Conservation (phyloP, 2,329 filamentous ascomycete species). For the Alternaria ethzedia region DNA sequence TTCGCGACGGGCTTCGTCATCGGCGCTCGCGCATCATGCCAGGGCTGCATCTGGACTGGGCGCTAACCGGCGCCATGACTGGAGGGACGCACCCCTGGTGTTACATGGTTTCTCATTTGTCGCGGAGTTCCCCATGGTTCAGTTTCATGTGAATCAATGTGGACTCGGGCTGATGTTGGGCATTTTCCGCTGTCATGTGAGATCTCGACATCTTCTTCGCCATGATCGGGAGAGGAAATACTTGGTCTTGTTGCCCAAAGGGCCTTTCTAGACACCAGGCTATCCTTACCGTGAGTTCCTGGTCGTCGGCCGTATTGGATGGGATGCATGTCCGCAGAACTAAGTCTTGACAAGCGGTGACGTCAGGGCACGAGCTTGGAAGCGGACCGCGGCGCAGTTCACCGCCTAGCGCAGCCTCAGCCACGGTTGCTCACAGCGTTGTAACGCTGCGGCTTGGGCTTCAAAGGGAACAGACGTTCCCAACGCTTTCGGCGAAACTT, state of each 20-base stretch:
- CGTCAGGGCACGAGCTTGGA: slow-evolving; percentile 21
- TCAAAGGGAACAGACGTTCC: background rate
- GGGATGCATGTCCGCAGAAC: slow-evolving; percentile 15
- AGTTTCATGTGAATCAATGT: slow-evolving; percentile 1
- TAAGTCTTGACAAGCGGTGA: slow-evolving; percentile 16
- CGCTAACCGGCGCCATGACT: slow-evolving; percentile 17
- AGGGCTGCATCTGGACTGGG: slow-evolving; percentile 15
- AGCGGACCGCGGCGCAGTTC: slow-evolving; percentile 4
- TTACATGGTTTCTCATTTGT: slow-evolving; percentile 17
- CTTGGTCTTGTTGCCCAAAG: slow-evolving; percentile 6
- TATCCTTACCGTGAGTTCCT: slow-evolving; percentile 24
- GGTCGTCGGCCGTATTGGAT: slow-evolving; percentile 22
- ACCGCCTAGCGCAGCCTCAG: slow-evolving; percentile 13
- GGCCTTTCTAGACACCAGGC: slow-evolving; percentile 8
- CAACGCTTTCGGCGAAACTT: background rate
- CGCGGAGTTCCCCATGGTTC: slow-evolving; percentile 4
- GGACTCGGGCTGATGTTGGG: slow-evolving; percentile 26
- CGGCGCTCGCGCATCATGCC: slow-evolving; percentile 19
- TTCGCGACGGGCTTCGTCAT: slow-evolving; percentile 35
- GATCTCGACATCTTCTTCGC: background rate
- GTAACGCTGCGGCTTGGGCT: background rate
- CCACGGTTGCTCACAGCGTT: slow-evolving; percentile 14
- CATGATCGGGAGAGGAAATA: background rate
- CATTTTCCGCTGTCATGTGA: slow-evolving; percentile 2
- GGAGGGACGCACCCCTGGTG: slow-evolving; percentile 12